Conservation (phyloP, 306 rosid genomes). For the Dryas alaskensis region DNA sequence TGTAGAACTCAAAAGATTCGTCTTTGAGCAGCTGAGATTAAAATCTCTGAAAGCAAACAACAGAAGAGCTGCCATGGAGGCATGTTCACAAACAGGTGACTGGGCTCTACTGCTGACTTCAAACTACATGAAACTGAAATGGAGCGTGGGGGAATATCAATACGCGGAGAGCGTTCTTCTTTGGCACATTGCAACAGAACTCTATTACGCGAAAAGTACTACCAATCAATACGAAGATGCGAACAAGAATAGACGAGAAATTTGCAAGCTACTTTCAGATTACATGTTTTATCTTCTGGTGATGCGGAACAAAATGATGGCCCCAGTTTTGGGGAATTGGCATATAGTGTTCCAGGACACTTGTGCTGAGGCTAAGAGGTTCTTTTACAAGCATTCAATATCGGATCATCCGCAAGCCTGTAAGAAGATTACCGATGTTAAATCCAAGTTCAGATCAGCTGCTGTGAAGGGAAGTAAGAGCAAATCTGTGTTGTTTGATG, state of each 20-base stretch:
- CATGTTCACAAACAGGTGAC: conserved; percentile 28
- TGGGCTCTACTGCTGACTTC: conserved; percentile 21
- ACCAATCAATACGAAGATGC: neutral
- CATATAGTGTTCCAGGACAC: conserved; percentile 29
- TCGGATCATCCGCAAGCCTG: neutral
- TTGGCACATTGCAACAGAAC: conserved; percentile 38
- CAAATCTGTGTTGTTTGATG: conserved; percentile 30
- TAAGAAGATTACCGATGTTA: neutral
- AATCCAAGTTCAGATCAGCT: neutral
- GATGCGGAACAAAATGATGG: conserved; percentile 18
- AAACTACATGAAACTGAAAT: neutral
- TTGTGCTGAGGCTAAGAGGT: conserved; percentile 24
- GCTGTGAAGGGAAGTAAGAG: conserved; percentile 26
- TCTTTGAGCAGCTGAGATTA: conserved; percentile 16
- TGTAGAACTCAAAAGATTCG: neutral
- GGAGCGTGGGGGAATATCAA: conserved; percentile 27
- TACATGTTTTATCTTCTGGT: conserved; percentile 34
- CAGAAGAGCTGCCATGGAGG: neutral
- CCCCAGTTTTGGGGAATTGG: conserved; percentile 31
- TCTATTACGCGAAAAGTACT: neutral
- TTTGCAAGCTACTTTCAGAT: conserved; percentile 28
- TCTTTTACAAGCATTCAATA: neutral
- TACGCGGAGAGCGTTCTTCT: conserved; percentile 31
- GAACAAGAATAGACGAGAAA: neutral
- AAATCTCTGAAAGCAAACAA: neutral